Evolutionary conservation across 495 filamentous ascomycete species (phyloP).

Genomic region (Neurospora hispaniola): DNA sequence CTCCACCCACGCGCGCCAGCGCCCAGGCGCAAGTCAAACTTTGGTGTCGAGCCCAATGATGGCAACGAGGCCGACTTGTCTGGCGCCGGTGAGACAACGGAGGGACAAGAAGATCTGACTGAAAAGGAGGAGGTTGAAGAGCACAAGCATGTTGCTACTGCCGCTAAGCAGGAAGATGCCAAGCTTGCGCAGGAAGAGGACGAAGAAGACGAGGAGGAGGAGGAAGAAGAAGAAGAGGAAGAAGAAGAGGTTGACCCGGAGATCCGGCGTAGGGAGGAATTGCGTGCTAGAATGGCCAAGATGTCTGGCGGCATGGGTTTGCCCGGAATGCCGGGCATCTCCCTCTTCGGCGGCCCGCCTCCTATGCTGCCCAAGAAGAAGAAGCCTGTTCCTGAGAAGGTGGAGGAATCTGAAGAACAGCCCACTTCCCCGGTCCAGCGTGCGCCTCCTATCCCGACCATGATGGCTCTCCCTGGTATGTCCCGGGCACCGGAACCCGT

Average conservation of each 20-base stretch:
- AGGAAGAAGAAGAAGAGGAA: constrained; percentile 47
- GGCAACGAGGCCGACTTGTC: constrained; percentile 87
- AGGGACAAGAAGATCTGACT: constrained; percentile 67
- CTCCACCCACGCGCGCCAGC: constrained; percentile 34
- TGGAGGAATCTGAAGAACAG: constrained; percentile 38
- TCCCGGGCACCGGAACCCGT: constrained; percentile 24
- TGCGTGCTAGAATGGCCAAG: constrained; percentile 92
- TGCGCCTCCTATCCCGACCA: constrained; percentile 58
- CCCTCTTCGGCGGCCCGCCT: constrained; percentile 57
- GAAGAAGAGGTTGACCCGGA: constrained; percentile 89
- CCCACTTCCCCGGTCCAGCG: constrained; percentile 32
- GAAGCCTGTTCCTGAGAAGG: constrained; percentile 39
- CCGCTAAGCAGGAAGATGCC: constrained; percentile 29
- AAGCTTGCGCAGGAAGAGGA: constrained; percentile 27
- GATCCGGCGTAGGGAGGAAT: constrained; percentile 71
- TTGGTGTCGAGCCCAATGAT: constrained; percentile 47
- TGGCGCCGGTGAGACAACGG: constrained; percentile 69
- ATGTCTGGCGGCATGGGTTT: constrained; percentile 98
- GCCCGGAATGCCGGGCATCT: constrained; percentile 84
- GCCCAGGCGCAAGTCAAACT: constrained; percentile 43
- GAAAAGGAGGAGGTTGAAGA: constrained; percentile 68
- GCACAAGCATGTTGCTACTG: constrained; percentile 22
- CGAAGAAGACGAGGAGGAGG: constrained; percentile 49
- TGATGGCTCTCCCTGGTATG: constrained; percentile 70
- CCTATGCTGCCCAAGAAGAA: constrained; percentile 51